Percentiles rank a stretch among this genome's conserved stretches.
Evolutionary conservation across 805 yeast species (phyloP).

Genomic region (Suhomyces canberraensis): DNA sequence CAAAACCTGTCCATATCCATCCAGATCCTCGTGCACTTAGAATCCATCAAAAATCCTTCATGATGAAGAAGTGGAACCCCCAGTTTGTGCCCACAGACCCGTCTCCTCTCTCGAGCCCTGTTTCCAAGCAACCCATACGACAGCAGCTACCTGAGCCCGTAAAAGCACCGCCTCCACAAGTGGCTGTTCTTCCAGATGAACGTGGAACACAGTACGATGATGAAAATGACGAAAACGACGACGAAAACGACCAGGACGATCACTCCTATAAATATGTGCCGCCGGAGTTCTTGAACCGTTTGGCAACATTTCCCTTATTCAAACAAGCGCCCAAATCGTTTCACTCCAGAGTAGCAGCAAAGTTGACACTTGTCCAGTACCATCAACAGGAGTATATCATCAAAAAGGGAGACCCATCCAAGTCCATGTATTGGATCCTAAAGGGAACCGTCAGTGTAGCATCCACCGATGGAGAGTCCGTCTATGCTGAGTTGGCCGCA

Average conservation of each 20-base stretch:
- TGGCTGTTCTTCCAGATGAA: too few relatives aligned
- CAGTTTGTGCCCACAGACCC: constrained; percentile 23
- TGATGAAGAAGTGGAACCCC: too few relatives aligned
- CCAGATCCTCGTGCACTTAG: too few relatives aligned
- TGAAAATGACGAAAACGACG: constrained; percentile 2
- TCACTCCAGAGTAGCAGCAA: constrained; percentile 55
- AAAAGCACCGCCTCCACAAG: too few relatives aligned
- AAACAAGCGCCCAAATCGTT: constrained; percentile 65
- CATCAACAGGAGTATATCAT: constrained; percentile 70
- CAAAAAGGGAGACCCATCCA: constrained; percentile 68
- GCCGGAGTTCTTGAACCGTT: constrained; percentile 49
- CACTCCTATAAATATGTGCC: constrained; percentile 36
- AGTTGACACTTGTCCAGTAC: constrained; percentile 55
- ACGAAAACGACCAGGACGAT: constrained; percentile 7
- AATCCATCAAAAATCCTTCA: too few relatives aligned
- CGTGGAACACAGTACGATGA: too few relatives aligned
- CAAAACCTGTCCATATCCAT: too few relatives aligned
- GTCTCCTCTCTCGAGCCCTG: constrained; percentile 22
- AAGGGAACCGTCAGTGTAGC: constrained; percentile 76
- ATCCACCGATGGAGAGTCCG: constrained; percentile 72
- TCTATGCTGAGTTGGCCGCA: constrained; percentile 64
- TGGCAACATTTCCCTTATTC: constrained; percentile 63
- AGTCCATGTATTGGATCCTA: constrained; percentile 76
- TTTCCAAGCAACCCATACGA: too few relatives aligned
- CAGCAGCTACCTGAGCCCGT: too few relatives aligned